Base-by-base conservation (phyloP, 495 filamentous ascomycete genomes). In the Cenococcum geophilum region DNA sequence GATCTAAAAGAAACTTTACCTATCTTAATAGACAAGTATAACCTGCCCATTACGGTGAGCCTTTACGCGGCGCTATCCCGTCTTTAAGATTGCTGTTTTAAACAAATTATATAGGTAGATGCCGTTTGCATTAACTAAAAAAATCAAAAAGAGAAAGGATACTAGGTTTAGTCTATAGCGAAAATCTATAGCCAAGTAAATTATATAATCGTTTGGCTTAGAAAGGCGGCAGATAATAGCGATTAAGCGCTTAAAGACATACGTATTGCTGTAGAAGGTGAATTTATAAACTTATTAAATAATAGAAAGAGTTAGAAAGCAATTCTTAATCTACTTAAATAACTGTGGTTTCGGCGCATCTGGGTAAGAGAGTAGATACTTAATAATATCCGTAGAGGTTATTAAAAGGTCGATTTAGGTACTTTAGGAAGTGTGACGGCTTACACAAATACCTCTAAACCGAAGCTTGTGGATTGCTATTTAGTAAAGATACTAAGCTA, bases 361-460 rank as follows among this genome's bases (percentile, higher is more conserved):
- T 73, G 70, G 71, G 70, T 71, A 70, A 66, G 63, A 12, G 14
- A 61, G 59, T 32, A 50, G 43, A 36, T 35, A 4, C 20, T 32
- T 21, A 4, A 49, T 23, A 16, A 50, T 6, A 37, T 4, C 32
- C 5, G 36, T 40, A 12, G 22, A 20, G 18, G 4, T 57, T 5
- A 11, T 42, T n/a, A n/a, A 37, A 9, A 23, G 35, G 35, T 32
- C 12, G 49, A 40, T 22, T 34, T 54, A 72, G 70, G 59, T 74
- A 37, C 70, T 74, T 63, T 67, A 74, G 59, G 72, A 74, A 63
- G 67, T 70, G n/a, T n/a, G n/a, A n/a, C n/a, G n/a, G n/a, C n/a
- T n/a, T n/a, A n/a, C n/a, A n/a, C n/a, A n/a, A n/a, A n/a, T n/a
- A n/a, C n/a, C n/a, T n/a, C n/a, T n/a, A n/a, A n/a, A n/a, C n/a